These are phyloP conservation scores for Cadophora luteo-olivacea DNA, from an alignment of 2,329 filamentous ascomycete species.

Conservation along the genomic window DNA sequence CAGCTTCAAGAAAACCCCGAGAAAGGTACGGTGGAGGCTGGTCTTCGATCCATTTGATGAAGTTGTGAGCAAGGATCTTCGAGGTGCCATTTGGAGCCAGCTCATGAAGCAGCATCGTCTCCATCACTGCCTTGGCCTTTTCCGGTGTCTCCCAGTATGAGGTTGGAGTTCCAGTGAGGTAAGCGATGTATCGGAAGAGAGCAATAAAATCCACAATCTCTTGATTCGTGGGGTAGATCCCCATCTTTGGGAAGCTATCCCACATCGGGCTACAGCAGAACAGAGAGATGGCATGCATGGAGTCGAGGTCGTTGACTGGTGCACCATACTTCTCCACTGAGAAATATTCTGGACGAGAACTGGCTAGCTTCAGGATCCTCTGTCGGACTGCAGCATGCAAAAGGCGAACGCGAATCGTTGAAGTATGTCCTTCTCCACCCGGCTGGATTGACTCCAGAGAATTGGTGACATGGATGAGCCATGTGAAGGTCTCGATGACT, in stretches of 20 bases:
- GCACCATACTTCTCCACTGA: conserved; percentile 19
- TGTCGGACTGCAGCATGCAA: conserved; percentile 24
- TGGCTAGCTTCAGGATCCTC: conserved; percentile 21
- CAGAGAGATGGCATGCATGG: conserved; percentile 18
- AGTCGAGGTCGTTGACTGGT: conserved; percentile 23
- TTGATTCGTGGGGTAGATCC: conserved; percentile 10
- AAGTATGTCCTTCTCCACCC: conserved; percentile 16
- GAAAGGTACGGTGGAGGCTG: conserved; percentile 20
- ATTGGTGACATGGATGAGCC: conserved; percentile 21
- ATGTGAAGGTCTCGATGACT: conserved; percentile 22
- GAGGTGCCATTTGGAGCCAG: conserved; percentile 20
- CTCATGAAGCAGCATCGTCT: conserved; percentile 24
- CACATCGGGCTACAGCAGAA: conserved; percentile 18
- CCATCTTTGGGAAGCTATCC: conserved; percentile 23
- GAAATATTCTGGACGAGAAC: conserved; percentile 20
- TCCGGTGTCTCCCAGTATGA: conserved; percentile 19
- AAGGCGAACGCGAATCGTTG: conserved; percentile 22
- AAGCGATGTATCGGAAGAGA: conserved; percentile 21
- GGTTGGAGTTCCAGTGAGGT: conserved; percentile 12
- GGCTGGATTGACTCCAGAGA: conserved; percentile 16
- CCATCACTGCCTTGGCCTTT: conserved; percentile 24
- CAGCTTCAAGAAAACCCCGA: conserved; percentile 16
- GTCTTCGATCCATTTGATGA: conserved; percentile 22
- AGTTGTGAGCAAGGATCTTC: conserved; percentile 22
- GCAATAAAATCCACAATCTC: conserved; percentile 23